Evolutionary conservation across 306 rosid genomes (phyloP).

Genomic region (Rosa chinensis): DNA sequence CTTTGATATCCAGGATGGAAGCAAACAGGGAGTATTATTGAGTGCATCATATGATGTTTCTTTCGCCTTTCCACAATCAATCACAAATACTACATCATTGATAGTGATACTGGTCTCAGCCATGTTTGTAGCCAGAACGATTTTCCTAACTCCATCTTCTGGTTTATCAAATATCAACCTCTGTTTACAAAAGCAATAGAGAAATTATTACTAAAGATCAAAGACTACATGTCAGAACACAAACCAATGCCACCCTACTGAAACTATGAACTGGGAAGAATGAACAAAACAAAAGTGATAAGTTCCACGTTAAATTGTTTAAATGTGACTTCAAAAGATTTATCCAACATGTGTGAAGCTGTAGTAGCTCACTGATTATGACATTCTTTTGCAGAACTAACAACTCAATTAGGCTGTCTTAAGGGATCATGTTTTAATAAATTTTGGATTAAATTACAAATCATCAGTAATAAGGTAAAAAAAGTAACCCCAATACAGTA

Average conservation of each 20-base stretch:
- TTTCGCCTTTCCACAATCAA: slow-evolving; percentile 66
- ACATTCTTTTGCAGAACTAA: background rate
- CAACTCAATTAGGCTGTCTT: background rate
- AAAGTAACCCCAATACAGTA: background rate
- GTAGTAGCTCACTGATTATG: background rate
- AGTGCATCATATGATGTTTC: slow-evolving; percentile 68
- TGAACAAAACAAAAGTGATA: background rate
- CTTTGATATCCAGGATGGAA: slow-evolving; percentile 65
- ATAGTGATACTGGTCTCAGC: slow-evolving; percentile 70
- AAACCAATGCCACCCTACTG: background rate
- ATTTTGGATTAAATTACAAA: background rate
- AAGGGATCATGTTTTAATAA: background rate
- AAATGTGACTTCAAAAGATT: slow-evolving; percentile 1
- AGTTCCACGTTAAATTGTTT: background rate
- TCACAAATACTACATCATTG: slow-evolving; percentile 60
- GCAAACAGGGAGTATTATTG: slow-evolving; percentile 68
- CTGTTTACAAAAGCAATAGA: slow-evolving; percentile 30
- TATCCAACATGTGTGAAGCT: background rate
- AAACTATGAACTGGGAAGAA: background rate
- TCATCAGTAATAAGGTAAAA: background rate
- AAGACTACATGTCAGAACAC: background rate
- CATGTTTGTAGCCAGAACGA: slow-evolving; percentile 66
- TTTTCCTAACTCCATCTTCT: slow-evolving; percentile 51
- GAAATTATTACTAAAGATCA: background rate
- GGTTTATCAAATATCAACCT: slow-evolving; percentile 56